A percentile compares a stretch with the other conserved stretches of the same genome.
phyloP scores from a whole-genome alignment of 345 rosid genomes.

The Iberis pinnata region DNA sequence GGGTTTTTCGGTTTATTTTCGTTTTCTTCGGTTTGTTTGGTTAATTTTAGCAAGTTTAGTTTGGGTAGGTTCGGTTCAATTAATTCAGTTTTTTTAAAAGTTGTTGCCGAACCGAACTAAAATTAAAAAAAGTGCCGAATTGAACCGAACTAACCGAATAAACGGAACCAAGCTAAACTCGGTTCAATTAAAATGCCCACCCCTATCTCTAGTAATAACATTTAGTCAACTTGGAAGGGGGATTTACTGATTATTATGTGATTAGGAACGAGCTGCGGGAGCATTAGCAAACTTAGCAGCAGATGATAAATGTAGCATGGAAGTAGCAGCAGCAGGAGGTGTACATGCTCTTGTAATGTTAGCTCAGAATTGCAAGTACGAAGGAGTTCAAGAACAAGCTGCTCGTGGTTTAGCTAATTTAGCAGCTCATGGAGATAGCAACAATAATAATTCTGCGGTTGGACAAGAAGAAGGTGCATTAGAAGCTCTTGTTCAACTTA shows the following conservation, averaged over 20 bases:
- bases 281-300: slow-evolving; percentile 84
- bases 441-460: slow-evolving; percentile 69
- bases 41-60: no score
- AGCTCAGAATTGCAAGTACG: slow-evolving; percentile 58
- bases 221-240: no score
- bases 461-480: slow-evolving; percentile 86
- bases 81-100: no score
- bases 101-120: no score
- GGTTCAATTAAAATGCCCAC: no score
- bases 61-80: no score
- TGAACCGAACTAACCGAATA: no score
- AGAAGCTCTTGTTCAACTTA: slow-evolving; percentile 76
- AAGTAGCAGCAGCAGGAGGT: slow-evolving; percentile 68
- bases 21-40: no score
- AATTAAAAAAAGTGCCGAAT: no score
- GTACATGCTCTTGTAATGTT: slow-evolving; percentile 68
- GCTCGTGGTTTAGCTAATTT: slow-evolving; percentile 89
- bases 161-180: no score
- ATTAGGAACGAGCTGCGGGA: slow-evolving; percentile 82
- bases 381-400: slow-evolving; percentile 83
- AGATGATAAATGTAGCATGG: slow-evolving; percentile 68
- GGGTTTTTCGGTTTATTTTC: no score
- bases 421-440: slow-evolving; percentile 94
- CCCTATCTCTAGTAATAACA: no score
- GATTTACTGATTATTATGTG: slow-evolving; percentile 1